These are phyloP conservation scores for Auxenochlorella pyrenoidosa DNA, from an alignment of 139 green algal species.

Conservation along the genomic window DNA sequence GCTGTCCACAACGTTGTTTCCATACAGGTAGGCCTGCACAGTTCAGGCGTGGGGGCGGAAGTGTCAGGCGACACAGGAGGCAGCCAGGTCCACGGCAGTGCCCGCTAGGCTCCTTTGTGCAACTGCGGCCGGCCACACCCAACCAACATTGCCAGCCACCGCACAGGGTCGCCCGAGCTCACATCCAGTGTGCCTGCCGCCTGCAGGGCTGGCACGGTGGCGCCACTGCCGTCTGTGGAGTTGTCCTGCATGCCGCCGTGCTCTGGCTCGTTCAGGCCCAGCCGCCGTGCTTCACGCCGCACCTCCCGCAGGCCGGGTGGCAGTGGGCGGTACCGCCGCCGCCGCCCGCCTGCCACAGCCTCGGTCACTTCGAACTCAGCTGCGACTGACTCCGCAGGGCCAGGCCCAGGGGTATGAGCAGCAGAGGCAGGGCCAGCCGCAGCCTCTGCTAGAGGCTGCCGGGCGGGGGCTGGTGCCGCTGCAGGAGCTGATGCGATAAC, in stretches of 20 bases:
- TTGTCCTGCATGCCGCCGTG: background rate
- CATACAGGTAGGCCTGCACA: conserved; percentile 6
- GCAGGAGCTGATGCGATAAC: too few species aligned
- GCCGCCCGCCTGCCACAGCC: too few species aligned
- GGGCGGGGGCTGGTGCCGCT: background rate
- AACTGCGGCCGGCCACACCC: background rate
- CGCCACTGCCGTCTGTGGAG: background rate
- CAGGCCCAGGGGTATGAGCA: too few species aligned
- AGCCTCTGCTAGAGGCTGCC: background rate
- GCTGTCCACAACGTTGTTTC: background rate
- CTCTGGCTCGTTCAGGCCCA: background rate
- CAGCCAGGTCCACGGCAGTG: background rate
- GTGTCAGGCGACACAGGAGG: background rate
- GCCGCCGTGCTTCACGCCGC: background rate
- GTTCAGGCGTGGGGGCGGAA: background rate
- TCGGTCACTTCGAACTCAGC: too few species aligned
- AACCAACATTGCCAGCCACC: background rate
- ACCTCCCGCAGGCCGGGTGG: background rate
- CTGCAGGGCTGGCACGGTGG: background rate
- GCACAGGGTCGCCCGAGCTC: background rate
- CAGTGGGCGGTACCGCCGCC: background rate
- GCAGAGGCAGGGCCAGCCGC: background rate
- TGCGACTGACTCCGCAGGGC: too few species aligned
- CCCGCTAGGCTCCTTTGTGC: too few species aligned
- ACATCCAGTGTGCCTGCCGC: conserved; percentile 16